A percentile compares a stretch with the other conserved stretches of the same genome.
Evolutionary conservation across 2,329 filamentous ascomycete species (phyloP).

Genomic region (Dothistroma septosporum): DNA sequence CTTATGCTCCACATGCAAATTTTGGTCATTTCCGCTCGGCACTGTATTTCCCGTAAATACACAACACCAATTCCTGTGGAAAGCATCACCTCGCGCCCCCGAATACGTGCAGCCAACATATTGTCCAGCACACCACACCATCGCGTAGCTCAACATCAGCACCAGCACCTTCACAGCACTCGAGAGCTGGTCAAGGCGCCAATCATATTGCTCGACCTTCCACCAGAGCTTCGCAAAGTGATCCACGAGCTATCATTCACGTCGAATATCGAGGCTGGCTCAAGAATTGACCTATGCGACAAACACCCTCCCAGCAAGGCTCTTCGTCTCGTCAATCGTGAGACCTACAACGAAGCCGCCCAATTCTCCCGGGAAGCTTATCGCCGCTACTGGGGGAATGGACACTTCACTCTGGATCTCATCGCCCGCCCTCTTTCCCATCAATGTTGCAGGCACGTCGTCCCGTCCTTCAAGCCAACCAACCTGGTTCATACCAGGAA

Average conservation of each 20-base stretch:
- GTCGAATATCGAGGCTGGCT: not conserved
- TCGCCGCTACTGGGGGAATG: not conserved
- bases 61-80: too few relatives aligned
- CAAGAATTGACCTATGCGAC: not conserved
- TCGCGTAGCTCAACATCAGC: not conserved
- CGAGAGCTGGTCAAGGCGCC: not conserved
- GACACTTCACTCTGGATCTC: too few relatives aligned
- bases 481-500: too few relatives aligned
- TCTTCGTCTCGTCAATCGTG: not conserved
- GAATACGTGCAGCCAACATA: constrained; percentile 20
- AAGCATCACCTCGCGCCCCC: too few relatives aligned
- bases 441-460: too few relatives aligned
- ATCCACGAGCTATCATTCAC: constrained; percentile 5
- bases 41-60: too few relatives aligned
- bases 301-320: constrained; percentile 2
- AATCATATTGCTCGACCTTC: not conserved
- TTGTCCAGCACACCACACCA: not conserved
- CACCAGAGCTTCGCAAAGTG: constrained; percentile 1
- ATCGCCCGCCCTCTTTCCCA: too few relatives aligned
- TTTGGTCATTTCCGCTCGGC: too few relatives aligned
- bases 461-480: too few relatives aligned
- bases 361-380: not conserved
- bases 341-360: constrained; percentile 3
- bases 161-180: not conserved
- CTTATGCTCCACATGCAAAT: too few relatives aligned